phyloP scores from a whole-genome alignment of 192 early-diverging fungal genomes.

The Podila minutissima region DNA sequence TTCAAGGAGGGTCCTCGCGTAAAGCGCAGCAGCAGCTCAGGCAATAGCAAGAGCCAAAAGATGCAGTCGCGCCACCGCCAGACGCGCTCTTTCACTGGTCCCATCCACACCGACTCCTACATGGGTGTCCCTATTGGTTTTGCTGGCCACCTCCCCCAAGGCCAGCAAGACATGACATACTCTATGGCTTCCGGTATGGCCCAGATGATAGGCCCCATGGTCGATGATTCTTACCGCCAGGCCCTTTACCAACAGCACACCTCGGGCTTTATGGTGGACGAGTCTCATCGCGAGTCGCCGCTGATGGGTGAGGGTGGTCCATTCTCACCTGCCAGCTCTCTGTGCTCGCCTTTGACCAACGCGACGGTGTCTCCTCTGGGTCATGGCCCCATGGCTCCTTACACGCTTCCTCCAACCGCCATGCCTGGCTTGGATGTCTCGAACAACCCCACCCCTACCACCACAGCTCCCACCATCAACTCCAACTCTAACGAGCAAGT shows the following conservation, averaged over 20 bases:
- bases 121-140: conserved; percentile 9
- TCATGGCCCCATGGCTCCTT: conserved; percentile 29
- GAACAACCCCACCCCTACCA: neutral
- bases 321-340: conserved; percentile 42
- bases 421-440: neutral
- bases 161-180: conserved; percentile 3
- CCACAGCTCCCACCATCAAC: neutral
- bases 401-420: conserved; percentile 35
- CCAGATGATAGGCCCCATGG: neutral
- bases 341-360: conserved; percentile 33
- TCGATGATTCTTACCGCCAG: conserved; percentile 8
- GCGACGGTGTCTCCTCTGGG: conserved; percentile 16
- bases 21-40: conserved; percentile 46
- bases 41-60: conserved; percentile 34
- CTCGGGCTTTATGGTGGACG: conserved; percentile 21
- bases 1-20: conserved; percentile 14
- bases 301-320: conserved; percentile 42
- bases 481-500: neutral
- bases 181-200: neutral
- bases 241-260: conserved; percentile 4
- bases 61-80: conserved; percentile 38
- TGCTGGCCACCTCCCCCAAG: neutral
- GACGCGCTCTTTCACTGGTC: conserved; percentile 45
- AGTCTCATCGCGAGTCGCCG: conserved; percentile 20
- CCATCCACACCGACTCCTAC: conserved; percentile 34